A percentile compares a stretch with the other conserved stretches of the same genome.
phyloP scores from a whole-genome alignment of 371 early-diverging fungal species.

The Encephalitozoon hellem region DNA sequence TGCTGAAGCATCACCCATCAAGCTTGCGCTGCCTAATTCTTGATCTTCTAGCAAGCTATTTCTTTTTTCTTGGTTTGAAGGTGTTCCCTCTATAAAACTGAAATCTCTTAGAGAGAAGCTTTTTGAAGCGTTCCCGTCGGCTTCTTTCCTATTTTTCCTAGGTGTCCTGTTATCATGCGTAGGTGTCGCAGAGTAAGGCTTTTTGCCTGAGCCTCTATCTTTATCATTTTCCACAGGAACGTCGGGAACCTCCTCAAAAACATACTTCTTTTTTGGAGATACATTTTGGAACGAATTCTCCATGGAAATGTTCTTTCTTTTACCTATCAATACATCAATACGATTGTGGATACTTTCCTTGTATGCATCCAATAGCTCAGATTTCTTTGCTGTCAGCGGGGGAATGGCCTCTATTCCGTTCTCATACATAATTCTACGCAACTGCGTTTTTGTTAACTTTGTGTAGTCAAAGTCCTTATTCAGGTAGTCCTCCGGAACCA shows the following conservation, averaged over 20 bases:
- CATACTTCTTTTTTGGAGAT: neutral
- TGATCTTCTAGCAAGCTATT: neutral
- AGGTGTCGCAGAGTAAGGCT: neutral
- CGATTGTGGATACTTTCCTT: conserved; percentile 42
- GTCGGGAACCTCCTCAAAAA: neutral
- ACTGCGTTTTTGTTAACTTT: conserved; percentile 49
- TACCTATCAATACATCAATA: conserved; percentile 26
- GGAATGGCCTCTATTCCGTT: conserved; percentile 41
- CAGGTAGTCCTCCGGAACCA: conserved; percentile 33
- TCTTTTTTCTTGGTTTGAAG: neutral
- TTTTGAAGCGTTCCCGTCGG: neutral
- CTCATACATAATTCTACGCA: conserved; percentile 52
- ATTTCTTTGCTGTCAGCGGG: conserved; percentile 32
- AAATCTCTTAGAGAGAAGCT: neutral
- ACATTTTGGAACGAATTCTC: conserved; percentile 43
- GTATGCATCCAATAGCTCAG: conserved; percentile 32
- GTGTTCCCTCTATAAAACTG: neutral
- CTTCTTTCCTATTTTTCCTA: neutral
- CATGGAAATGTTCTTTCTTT: conserved; percentile 19
- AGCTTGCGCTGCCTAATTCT: neutral
- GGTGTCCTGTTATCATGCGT: neutral
- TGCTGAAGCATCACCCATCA: too few relatives aligned
- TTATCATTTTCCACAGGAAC: neutral
- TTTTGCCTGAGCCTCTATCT: neutral
- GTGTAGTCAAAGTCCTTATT: conserved; percentile 47